Evolutionary conservation across 2,329 filamentous ascomycete species (phyloP), one percentile per base, ranked within the genome.

Genomic region (Seiridium cupressi): DNA sequence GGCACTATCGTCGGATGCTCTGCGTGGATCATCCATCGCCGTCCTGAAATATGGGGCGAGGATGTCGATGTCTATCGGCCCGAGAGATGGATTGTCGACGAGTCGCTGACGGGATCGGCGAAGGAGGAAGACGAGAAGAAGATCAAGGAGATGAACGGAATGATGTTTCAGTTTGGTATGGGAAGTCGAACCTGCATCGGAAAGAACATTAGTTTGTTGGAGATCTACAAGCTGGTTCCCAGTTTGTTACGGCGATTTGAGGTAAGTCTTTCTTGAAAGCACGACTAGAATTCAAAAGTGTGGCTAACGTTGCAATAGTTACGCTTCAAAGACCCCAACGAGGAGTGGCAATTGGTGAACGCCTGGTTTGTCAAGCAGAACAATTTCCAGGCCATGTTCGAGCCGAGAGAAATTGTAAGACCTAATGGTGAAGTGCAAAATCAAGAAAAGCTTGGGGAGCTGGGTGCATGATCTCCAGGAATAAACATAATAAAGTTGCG

Each of bases 1-100:
- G 90, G 89, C 5, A 91, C 89, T 0, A 88, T 90, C 61, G 89
- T 92, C 0, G 90, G 90, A 5, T 90, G 86, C 70, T 91, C 86
- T 57, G 85, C 90, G 0, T 93, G 89, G 89, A 85, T 92, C 13
- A 78, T 93, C 40, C 90, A 93, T 67, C 82, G 88, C 3, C 81
- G 86, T 2, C 79, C 81, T 4, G 85, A 88, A 58, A 78, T 93
- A 36, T 94, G 91, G 66, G 90, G 90, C 2, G 71, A 78, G 0
- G 87, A 93, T 62, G 84, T 85, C 0, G 86, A 92, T 49, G 73
- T 70, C 0, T 94, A 84, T 71, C 75, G 86, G 10, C 90, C 90
- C 0, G 90, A 93, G 73, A 74, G 90, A 48, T 92, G 90, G 83
- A 68, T 86, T 3, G 73, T 77, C 1, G 79, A 81, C 11, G 74